Evolutionary conservation across 768 basidiomycete genomes (phyloP).

Genomic region (Boletus reticuloceps): DNA sequence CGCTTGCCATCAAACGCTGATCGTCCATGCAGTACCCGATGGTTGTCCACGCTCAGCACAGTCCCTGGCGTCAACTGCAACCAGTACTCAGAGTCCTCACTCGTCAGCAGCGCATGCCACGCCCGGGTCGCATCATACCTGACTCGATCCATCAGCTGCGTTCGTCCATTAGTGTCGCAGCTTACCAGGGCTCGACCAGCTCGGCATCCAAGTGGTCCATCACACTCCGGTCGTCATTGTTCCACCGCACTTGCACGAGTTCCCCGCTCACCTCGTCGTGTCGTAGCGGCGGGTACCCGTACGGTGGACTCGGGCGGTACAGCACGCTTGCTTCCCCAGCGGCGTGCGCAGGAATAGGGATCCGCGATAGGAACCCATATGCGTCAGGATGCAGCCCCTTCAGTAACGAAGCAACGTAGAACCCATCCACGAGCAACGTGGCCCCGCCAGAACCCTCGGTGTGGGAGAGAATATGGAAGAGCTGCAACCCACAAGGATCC

Average conservation of each 20-base stretch:
- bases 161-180: background rate
- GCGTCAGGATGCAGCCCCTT: constrained; percentile 67
- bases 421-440: constrained; percentile 93
- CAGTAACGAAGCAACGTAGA: constrained; percentile 84
- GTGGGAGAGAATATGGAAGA: constrained; percentile 91
- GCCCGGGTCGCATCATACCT: constrained; percentile 79
- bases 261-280: constrained; percentile 61
- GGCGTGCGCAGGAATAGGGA: constrained; percentile 81
- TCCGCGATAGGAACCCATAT: constrained; percentile 64
- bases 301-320: constrained; percentile 54
- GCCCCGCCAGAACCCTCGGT: constrained; percentile 80
- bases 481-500: constrained; percentile 92
- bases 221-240: constrained; percentile 89
- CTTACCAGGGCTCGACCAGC: constrained; percentile 72
- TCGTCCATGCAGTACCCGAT: constrained; percentile 93
- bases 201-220: constrained; percentile 58
- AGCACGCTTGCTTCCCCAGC: constrained; percentile 68
- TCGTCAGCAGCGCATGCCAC: constrained; percentile 77
- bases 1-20: constrained; percentile 85
- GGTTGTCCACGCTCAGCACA: constrained; percentile 90
- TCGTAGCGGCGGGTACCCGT: constrained; percentile 68
- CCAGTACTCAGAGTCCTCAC: constrained; percentile 89
- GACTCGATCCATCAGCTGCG: background rate
- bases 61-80: constrained; percentile 85
- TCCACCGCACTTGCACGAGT: constrained; percentile 84